Base-by-base conservation (phyloP, 1,139 yeast genomes). In the Hyphopichia pseudoburtonii region DNA sequence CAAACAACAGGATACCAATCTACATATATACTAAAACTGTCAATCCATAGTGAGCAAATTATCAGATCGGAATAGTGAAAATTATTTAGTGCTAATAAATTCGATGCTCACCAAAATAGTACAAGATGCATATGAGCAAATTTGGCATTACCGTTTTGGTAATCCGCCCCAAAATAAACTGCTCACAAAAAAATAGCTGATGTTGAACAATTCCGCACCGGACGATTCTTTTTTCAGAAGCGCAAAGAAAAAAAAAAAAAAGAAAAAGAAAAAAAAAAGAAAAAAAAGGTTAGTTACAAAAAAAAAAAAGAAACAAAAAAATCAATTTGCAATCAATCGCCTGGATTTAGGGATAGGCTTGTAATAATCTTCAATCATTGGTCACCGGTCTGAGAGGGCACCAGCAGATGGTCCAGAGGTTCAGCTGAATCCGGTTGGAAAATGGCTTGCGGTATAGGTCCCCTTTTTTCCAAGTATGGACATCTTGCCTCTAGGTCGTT, bases 401-500 rank as follows among this genome's bases (percentile, higher is more conserved):
- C 10, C 23, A 21, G 10, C 9, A 21, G 9, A 21, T 7, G 23
- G 10, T 7, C 7, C 7, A 21, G 23, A 21, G 23, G 7, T 21
- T 21, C 7, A 7, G 23, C 23, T 7, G 14, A 6, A 24, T 24
- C 27, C 5, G 14, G 27, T 24, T 24, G 27, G 3, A 16, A 18
- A 12, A 16, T 18, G 5, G 12, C 17, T 30, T 33, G 35, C 5
- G 35, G 31, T 2, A 16, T 17, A 7, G 36, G 36, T 10, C 32
- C 33, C 18, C 15, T 34, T 9, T 19, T n/a, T 8, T 50, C 58
- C 2, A 56, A 48, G 41, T 36, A 60, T 2, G 46, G 44, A 47
- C 72, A 66, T 40, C 50, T 45, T 18, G 42, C 39, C 10, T 37
- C 35, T 2, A 30, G 21, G 31, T 62, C 57, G 18, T 49, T 46